Base-by-base conservation (phyloP, 1,139 yeast species). In the Suhomyces bribrorum region DNA sequence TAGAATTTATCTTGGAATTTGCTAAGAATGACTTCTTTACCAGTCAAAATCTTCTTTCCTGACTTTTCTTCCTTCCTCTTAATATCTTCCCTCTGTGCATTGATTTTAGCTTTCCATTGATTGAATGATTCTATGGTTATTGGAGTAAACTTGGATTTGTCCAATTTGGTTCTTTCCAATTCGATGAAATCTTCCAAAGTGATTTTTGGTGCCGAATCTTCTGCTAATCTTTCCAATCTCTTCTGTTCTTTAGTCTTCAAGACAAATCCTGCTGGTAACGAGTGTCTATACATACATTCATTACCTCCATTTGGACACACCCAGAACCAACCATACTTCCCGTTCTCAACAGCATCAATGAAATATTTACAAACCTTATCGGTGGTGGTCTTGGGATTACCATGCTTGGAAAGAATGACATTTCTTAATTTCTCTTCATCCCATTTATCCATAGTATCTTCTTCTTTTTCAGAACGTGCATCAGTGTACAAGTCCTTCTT, bases 291-390 rank as follows among this genome's bases (percentile, higher is more conserved):
- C 72, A 85, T 92, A 78, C 99, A 94, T 41, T 80, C 84, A 50
- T 84, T 82, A 47, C 96, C 97, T 29, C 92, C 92, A 53, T 87
- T 87, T 26, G 98, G 99, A 70, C 99, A 92, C 23, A 79, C 77
- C 99, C 98, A 92, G 66, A 92, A 90, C 98, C 98, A 92, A 54
- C 99, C 98, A 60, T 94, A 92, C 61, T 92, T 90, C 41, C 95
- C 94, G 57, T 89, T 89, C 59, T 94, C 98, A 45, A 94, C 97
- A 0, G 98, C 98, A 45, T 89, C 96, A 53, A 92, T 86, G 67
- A 94, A 94, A 64, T 65, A 81, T 63, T 90, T 92, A 77, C 99
- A 94, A 33, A 94, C 89, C 49, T 78, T 94, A 48, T 92, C 97
- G 2, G 99, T 94, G 18, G 97, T 89, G 11, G 97, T 89, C 61